Conservation (phyloP, 148 eudicot species). For the Rheum nobile region DNA sequence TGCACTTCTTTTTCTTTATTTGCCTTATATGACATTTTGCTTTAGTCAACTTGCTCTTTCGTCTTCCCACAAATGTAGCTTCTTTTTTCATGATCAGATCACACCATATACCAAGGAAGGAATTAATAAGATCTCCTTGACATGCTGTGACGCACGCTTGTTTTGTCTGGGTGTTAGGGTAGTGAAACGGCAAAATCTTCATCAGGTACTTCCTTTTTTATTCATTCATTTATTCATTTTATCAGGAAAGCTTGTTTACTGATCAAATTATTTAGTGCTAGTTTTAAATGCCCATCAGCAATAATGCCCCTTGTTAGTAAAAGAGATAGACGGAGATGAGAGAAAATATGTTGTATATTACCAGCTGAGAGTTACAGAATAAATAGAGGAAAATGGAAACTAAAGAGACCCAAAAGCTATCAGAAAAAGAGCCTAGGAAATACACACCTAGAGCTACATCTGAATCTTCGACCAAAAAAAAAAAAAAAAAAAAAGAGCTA, state of each 20-base stretch:
- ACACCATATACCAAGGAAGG: constrained; percentile 52
- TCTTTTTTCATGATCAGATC: constrained; percentile 28
- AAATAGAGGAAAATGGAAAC: too few species aligned
- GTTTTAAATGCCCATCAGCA: background rate
- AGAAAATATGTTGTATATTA: too few species aligned
- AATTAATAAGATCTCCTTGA: constrained; percentile 52
- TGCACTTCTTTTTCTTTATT: background rate
- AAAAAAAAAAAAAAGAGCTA: too few species aligned
- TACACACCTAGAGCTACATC: too few species aligned
- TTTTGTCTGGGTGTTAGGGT: constrained; percentile 67
- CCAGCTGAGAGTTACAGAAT: too few species aligned
- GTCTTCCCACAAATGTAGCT: constrained; percentile 6
- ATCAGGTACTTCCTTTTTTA: constrained; percentile 32
- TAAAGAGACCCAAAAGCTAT: too few species aligned
- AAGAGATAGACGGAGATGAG: too few species aligned
- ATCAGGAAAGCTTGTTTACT: constrained; percentile 1
- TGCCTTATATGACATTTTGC: constrained; percentile 9
- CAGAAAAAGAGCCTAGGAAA: too few species aligned
- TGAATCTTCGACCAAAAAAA: too few species aligned
- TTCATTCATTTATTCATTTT: background rate
- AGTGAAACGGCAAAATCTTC: constrained; percentile 45
- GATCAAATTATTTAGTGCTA: background rate
- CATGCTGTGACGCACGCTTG: constrained; percentile 58
- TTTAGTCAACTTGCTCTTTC: constrained; percentile 10
- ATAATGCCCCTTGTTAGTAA: too few species aligned